Evolutionary conservation across 2,329 filamentous ascomycete species (phyloP), one percentile per base, ranked within the genome.

Genomic region (Ceratocystis harringtonii): DNA sequence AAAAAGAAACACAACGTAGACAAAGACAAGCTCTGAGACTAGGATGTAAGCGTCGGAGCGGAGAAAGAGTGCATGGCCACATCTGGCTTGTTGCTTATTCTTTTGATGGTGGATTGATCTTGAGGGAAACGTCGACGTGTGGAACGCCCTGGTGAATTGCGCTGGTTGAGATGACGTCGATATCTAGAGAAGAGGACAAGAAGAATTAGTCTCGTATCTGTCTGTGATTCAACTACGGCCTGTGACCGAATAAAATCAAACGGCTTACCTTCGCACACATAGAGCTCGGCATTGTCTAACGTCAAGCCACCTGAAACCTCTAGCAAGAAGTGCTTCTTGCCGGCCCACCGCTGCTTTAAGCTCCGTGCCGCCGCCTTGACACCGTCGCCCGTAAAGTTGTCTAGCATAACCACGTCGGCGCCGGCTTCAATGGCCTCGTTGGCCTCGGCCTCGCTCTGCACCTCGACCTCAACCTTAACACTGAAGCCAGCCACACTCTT

Each of bases 141-240:
- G 88, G 84, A 2, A 95, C 90, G 2, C 94, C 92, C 77, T 99
- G 94, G 72, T 99, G 94, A 72, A 99, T 96, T 63, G 89, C 92
- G 74, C 92, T 96, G 55, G 92, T 96, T 55, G 92, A 96, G 70
- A 97, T 86, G 70, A 99, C 92, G 75, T 99, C 94, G 70, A 99
- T 85, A 76, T 97, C 91, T 81, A 76, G 30, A 52, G 8, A 28
- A 61, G 25, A 7, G 70, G 70, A 72, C 3, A 41, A 41, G 36
- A 41, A 41, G 8, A 12, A 41, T 41, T 41, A 41, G 36, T 41
- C 10, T 41, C 36, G 36, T 41, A 41, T 41, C 36, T 41, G 36
- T 41, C 36, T 41, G 36, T 41, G 36, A 10, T 41, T 41, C 0
- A 12, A 12, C 36, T 12, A 12, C 12, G 36, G 36, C 36, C 12